phyloP scores from a whole-genome alignment of 192 early-diverging fungal genomes.

The Umbelopsis sp. region DNA sequence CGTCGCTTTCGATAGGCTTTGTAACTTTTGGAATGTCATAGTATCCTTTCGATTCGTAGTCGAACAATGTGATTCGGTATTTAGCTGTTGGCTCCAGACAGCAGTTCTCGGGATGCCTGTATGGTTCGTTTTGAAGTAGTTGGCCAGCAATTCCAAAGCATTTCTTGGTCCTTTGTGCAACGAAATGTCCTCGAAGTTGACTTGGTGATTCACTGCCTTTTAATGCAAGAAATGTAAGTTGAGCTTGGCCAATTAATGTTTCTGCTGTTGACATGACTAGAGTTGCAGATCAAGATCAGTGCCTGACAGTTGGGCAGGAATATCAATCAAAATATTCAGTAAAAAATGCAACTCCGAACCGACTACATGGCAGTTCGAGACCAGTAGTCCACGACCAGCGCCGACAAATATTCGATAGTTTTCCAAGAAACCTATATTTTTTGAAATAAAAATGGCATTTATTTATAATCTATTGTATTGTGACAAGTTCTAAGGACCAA shows the following conservation, averaged over 20 bases:
- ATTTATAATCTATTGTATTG: background rate
- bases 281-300: background rate
- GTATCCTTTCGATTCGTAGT: background rate
- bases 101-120: background rate
- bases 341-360: too few species aligned
- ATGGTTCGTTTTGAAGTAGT: background rate
- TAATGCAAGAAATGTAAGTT: background rate
- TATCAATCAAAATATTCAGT: too few species aligned
- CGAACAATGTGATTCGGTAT: background rate
- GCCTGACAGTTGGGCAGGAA: too few species aligned
- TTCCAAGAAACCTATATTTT: too few species aligned
- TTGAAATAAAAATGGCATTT: too few species aligned
- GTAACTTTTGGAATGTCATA: background rate
- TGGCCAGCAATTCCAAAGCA: background rate
- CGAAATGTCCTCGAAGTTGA: background rate
- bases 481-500: background rate
- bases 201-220: background rate
- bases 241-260: background rate
- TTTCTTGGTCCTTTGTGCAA: background rate
- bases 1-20: background rate
- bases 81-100: conserved; percentile 4
- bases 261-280: background rate
- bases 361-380: too few species aligned
- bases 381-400: too few species aligned
- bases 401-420: too few species aligned